These are phyloP conservation scores for Phytophthora sp. DNA, from an alignment of 352 stramenopile species.

Conservation along the genomic window DNA sequence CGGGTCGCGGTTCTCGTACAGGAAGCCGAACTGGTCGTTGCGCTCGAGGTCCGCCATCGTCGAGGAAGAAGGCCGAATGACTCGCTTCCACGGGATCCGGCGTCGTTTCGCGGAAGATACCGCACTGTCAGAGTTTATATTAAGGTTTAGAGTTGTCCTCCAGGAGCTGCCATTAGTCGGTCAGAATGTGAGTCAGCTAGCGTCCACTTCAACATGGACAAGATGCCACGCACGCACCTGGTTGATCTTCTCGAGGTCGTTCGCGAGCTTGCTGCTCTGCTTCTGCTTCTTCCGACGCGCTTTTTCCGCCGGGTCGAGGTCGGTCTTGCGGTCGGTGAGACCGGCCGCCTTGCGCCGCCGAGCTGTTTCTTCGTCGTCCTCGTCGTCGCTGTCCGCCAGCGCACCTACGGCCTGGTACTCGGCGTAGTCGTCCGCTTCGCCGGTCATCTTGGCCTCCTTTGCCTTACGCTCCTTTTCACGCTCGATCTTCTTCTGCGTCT, in stretches of 20 bases:
- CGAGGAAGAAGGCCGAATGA: constrained; percentile 28
- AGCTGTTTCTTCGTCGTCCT: constrained; percentile 48
- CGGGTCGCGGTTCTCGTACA: constrained; percentile 86
- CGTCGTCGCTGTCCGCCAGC: constrained; percentile 67
- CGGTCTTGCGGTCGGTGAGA: constrained; percentile 23
- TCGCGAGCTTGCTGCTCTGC: constrained; percentile 68
- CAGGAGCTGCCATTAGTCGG: constrained; percentile 41
- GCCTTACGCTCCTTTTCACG: constrained; percentile 41
- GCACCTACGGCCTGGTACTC: constrained; percentile 58
- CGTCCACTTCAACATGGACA: constrained; percentile 2
- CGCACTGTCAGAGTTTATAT: no score
- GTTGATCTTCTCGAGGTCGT: constrained; percentile 77
- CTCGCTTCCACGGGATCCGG: constrained; percentile 20
- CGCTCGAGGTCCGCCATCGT: constrained; percentile 81
- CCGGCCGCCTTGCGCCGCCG: constrained; percentile 38
- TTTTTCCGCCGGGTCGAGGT: constrained; percentile 37
- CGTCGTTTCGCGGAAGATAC: constrained; percentile 33
- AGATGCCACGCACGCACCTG: constrained; percentile 44
- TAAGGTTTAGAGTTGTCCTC: constrained; percentile 24
- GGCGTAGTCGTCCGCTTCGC: constrained; percentile 54
- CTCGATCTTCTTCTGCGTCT: constrained; percentile 51
- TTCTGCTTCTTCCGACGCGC: constrained; percentile 67
- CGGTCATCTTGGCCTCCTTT: constrained; percentile 47
- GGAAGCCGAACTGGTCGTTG: constrained; percentile 74
- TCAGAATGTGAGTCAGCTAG: not conserved